Conservation (phyloP, 139 green algal genomes). For the Volvox africanus region DNA sequence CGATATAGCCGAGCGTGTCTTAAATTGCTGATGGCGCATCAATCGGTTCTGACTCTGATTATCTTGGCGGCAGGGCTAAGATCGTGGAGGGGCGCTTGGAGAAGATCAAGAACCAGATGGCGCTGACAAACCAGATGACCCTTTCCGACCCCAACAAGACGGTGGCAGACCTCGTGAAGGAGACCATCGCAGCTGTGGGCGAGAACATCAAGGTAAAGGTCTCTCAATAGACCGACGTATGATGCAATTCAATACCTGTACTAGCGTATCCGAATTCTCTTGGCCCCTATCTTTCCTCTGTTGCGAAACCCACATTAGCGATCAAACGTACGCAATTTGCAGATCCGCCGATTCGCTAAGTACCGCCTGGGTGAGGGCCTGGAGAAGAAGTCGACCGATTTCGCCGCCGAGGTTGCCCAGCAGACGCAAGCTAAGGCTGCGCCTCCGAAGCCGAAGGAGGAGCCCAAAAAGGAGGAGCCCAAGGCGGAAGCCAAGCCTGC, state of each 20-base stretch:
- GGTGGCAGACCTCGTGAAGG: slow-evolving; percentile 91
- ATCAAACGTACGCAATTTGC: not conserved
- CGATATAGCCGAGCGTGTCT: no score
- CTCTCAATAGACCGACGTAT: not conserved
- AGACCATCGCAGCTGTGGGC: slow-evolving; percentile 87
- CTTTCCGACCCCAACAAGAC: slow-evolving; percentile 91
- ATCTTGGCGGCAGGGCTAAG: slow-evolving; percentile 69
- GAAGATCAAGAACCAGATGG: slow-evolving; percentile 88
- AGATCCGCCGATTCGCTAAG: slow-evolving; percentile 88
- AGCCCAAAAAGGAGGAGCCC: slow-evolving; percentile 57
- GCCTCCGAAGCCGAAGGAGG: slow-evolving; percentile 63
- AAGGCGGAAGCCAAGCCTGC: slow-evolving; percentile 65
- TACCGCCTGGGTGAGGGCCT: slow-evolving; percentile 93
- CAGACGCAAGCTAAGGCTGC: slow-evolving; percentile 82
- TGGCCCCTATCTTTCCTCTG: no score
- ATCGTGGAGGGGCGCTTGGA: slow-evolving; percentile 95
- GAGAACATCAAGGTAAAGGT: slow-evolving; percentile 86
- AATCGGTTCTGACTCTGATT: not conserved
- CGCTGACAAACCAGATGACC: slow-evolving; percentile 92
- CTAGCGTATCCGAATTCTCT: no score
- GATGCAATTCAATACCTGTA: no score
- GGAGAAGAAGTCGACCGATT: slow-evolving; percentile 86
- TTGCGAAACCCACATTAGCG: no score
- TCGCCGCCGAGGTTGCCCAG: slow-evolving; percentile 91
- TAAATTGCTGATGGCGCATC: no score